A percentile compares a stretch with the other conserved stretches of the same genome.
These are phyloP conservation scores for Balakata baccata DNA, from an alignment of 345 rosid species.

Conservation along the genomic window DNA sequence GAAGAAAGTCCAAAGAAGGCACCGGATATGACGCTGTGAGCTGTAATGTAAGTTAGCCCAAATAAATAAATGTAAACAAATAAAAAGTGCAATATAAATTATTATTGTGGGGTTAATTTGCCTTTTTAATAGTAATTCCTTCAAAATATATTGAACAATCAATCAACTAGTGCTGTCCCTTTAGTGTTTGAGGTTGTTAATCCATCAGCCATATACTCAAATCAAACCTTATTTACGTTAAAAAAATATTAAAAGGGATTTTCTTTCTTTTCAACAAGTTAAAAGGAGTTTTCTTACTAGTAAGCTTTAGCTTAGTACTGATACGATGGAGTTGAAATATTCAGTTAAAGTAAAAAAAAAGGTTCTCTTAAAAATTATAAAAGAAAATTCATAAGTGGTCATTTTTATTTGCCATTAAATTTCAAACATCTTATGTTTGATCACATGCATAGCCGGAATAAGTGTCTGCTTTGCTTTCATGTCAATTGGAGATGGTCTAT, in stretches of 20 bases:
- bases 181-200: background rate
- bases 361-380: too few relatives aligned
- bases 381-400: too few relatives aligned
- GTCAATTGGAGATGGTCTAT: slow-evolving; percentile 1
- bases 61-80: background rate
- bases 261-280: too few relatives aligned
- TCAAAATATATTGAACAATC: slow-evolving; percentile 1
- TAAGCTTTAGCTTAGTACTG: too few relatives aligned
- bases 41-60: slow-evolving; percentile 29
- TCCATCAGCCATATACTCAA: background rate
- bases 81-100: background rate
- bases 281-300: too few relatives aligned
- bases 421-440: slow-evolving; percentile 6
- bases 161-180: background rate
- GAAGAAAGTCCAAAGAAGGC: slow-evolving; percentile 5
- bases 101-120: background rate
- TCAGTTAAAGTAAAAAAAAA: too few relatives aligned
- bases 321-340: too few relatives aligned
- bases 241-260: too few relatives aligned
- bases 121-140: background rate
- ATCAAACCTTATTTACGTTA: background rate
- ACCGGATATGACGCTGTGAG: slow-evolving; percentile 17
- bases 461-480: background rate
- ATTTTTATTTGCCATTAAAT: background rate
- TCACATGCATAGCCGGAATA: background rate